phyloP scores from a whole-genome alignment of 2,329 filamentous ascomycete species.

The Claviceps sorghi region DNA sequence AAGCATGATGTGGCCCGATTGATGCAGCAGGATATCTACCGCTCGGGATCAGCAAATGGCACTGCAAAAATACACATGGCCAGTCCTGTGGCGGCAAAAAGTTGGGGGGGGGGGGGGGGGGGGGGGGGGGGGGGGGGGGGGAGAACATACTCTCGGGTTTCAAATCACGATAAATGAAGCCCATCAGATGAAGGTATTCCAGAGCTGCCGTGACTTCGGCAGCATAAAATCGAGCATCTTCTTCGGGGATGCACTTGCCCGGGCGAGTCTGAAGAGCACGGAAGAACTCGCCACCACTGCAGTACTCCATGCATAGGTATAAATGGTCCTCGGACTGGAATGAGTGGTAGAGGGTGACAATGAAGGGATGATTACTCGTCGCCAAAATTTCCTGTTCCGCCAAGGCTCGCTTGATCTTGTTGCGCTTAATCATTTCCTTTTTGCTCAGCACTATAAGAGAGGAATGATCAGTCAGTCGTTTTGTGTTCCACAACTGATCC shows the following conservation, averaged over 20 bases:
- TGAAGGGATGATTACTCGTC: conserved; percentile 97
- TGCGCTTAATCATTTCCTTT: conserved; percentile 99
- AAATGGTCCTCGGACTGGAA: conserved; percentile 98
- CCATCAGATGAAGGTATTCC: conserved; percentile 96
- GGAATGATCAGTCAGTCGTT: background rate
- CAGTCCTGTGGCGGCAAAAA: background rate
- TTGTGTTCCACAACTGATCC: no score
- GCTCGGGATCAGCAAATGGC: background rate
- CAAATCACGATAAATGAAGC: conserved; percentile 94
- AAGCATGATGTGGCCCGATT: conserved; percentile 99
- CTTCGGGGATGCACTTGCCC: conserved; percentile 93
- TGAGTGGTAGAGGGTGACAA: conserved; percentile 95
- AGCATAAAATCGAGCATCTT: conserved; percentile 92
- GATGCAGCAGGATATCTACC: conserved; percentile 85
- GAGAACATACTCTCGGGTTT: conserved; percentile 79
- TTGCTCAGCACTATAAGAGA: conserved; percentile 73
- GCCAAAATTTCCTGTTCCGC: conserved; percentile 97
- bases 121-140: no score
- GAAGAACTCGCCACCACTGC: conserved; percentile 97
- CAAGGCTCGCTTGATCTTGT: conserved; percentile 97
- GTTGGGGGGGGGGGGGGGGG: no score
- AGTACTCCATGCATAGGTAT: conserved; percentile 99
- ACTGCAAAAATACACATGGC: background rate
- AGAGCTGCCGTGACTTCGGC: conserved; percentile 92
- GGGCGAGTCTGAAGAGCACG: conserved; percentile 88